Conservation (phyloP, 257 asterid species). For the Solanum tarapatanum region DNA sequence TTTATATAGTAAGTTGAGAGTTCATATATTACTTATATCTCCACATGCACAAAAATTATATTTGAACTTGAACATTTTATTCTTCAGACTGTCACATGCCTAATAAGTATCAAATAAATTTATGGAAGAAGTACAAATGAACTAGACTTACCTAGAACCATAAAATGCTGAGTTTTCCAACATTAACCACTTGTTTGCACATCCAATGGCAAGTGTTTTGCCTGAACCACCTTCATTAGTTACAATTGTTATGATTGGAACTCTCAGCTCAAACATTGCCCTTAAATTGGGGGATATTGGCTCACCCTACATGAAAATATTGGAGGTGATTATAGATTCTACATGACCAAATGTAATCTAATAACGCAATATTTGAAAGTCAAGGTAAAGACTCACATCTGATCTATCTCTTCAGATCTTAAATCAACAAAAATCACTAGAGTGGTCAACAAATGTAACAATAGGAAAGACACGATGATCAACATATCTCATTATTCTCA, state of each 20-base stretch:
- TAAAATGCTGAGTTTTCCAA: slow-evolving; percentile 94
- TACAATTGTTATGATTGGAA: slow-evolving; percentile 69
- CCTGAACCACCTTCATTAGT: slow-evolving; percentile 99
- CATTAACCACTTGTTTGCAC: slow-evolving; percentile 84
- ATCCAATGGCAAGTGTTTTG: slow-evolving; percentile 95
- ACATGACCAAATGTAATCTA: background rate
- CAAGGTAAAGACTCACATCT: slow-evolving; percentile 27
- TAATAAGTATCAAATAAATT: no score
- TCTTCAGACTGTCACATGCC: no score
- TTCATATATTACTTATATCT: no score
- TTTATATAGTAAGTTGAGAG: no score
- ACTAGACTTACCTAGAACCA: slow-evolving; percentile 55
- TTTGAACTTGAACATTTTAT: no score
- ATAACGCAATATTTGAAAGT: background rate
- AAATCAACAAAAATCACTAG: slow-evolving; percentile 63
- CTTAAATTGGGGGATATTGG: slow-evolving; percentile 73
- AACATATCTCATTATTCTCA: no score
- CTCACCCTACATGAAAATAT: slow-evolving; percentile 51
- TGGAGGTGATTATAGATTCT: background rate
- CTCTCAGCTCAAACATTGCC: slow-evolving; percentile 91
- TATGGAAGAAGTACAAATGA: no score
- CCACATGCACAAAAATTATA: no score
- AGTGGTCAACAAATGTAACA: slow-evolving; percentile 28
- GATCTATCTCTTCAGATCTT: slow-evolving; percentile 66
- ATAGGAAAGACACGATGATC: slow-evolving; percentile 5